Evolutionary conservation across 257 asterid species (phyloP).

Genomic region (Petrea volubilis): DNA sequence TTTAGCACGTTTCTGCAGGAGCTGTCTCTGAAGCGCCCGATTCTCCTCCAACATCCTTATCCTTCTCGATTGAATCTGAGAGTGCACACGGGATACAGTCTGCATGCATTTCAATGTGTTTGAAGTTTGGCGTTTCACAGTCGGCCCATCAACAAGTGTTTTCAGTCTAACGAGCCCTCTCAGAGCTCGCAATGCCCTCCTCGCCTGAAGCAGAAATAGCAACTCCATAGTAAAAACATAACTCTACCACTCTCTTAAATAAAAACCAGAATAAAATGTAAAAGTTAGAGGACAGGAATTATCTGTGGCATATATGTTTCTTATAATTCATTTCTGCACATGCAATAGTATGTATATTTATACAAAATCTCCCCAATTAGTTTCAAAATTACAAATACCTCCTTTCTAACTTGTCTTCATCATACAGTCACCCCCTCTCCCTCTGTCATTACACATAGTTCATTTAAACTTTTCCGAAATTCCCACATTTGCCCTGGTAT

Average conservation of each 20-base stretch:
- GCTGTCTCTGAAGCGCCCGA: constrained; percentile 79
- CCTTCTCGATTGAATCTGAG: constrained; percentile 79
- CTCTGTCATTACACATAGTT: too few species aligned
- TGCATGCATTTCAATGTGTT: constrained; percentile 78
- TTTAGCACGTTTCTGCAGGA: constrained; percentile 77
- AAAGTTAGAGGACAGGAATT: too few species aligned
- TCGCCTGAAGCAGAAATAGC: constrained; percentile 56
- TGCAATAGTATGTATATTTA: too few species aligned
- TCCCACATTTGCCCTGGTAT: too few species aligned
- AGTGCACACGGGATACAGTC: constrained; percentile 67
- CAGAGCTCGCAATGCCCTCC: constrained; percentile 78
- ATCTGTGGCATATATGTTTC: too few species aligned
- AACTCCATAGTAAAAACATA: constrained; percentile 12
- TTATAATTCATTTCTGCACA: too few species aligned
- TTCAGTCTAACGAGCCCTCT: constrained; percentile 87
- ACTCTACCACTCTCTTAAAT: constrained; percentile 1
- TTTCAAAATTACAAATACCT: too few species aligned
- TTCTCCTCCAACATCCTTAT: constrained; percentile 77
- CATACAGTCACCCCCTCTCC: too few species aligned
- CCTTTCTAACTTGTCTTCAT: too few species aligned
- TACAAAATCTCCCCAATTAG: too few species aligned
- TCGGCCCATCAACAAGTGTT: constrained; percentile 74
- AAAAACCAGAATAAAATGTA: background rate
- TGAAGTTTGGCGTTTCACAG: constrained; percentile 73
- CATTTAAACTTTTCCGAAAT: too few species aligned